Percentiles rank a stretch among this genome's conserved stretches.
Evolutionary conservation across 768 basidiomycete species (phyloP).

Genomic region (Coprinopsis cinerea): DNA sequence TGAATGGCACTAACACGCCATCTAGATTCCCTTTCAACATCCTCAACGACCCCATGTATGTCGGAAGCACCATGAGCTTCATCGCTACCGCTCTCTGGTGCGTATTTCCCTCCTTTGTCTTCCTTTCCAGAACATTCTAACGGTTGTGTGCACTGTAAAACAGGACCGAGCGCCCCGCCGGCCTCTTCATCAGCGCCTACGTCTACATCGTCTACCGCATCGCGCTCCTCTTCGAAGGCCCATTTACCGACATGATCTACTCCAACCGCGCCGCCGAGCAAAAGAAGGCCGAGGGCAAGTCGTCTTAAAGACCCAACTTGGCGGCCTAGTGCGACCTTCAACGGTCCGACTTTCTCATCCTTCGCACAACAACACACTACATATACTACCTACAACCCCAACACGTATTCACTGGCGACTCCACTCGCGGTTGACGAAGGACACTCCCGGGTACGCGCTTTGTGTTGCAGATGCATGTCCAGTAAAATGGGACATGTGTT

Average conservation of each 20-base stretch:
- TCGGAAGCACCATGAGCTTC: constrained; percentile 91
- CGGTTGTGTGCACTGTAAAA: not conserved
- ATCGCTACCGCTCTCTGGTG: constrained; percentile 82
- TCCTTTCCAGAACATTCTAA: not conserved
- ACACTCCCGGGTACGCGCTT: not conserved
- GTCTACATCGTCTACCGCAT: constrained; percentile 82
- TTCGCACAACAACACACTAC: no score
- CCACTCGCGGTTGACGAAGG: not conserved
- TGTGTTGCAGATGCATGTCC: not conserved
- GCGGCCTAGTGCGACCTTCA: not conserved
- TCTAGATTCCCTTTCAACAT: constrained; percentile 89
- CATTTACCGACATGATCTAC: constrained; percentile 83
- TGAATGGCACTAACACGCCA: not conserved
- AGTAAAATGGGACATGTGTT: no score
- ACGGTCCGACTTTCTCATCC: no score
- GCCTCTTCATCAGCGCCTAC: constrained; percentile 71
- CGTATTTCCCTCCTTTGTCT: constrained; percentile 18
- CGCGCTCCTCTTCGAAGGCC: constrained; percentile 85
- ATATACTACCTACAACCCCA: not conserved
- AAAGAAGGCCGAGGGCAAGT: constrained; percentile 20
- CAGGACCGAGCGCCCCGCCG: constrained; percentile 85
- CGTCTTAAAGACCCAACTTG: constrained; percentile 4
- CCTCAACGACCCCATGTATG: constrained; percentile 92
- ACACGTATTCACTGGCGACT: not conserved
- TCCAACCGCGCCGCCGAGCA: constrained; percentile 38